Percentiles rank a stretch among this genome's conserved stretches.
phyloP scores from a whole-genome alignment of 306 rosid genomes.

The Prunus mongolica region DNA sequence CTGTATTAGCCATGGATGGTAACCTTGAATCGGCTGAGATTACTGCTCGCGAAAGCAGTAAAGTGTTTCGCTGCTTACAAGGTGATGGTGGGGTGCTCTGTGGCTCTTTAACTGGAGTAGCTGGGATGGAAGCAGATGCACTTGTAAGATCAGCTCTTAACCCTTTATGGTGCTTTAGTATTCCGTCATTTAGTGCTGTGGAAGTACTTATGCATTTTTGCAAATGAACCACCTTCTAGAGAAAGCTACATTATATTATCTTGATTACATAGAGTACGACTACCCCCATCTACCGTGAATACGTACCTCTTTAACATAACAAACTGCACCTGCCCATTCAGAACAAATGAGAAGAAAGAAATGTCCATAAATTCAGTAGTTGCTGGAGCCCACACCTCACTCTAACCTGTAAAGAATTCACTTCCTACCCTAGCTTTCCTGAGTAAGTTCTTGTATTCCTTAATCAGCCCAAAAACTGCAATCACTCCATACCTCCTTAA shows the following conservation, averaged over 20 bases:
- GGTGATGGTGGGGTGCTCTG: conserved; percentile 99
- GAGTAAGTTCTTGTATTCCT: not conserved
- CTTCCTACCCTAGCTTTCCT: not conserved
- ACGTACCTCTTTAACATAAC: not conserved
- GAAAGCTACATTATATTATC: not conserved
- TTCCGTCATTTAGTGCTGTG: not conserved
- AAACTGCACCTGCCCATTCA: not conserved
- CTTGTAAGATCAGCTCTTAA: conserved; percentile 53
- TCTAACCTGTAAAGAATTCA: not conserved
- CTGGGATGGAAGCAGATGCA: conserved; percentile 99
- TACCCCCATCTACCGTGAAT: not conserved
- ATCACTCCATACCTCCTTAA: not conserved
- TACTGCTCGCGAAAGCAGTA: conserved; percentile 87
- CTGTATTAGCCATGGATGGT: conserved; percentile 90
- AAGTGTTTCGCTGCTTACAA: conserved; percentile 89
- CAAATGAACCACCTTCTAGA: not conserved
- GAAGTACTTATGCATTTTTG: not conserved
- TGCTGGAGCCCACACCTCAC: not conserved
- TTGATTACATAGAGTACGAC: not conserved
- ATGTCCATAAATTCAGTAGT: not conserved
- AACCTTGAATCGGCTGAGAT: conserved; percentile 86
- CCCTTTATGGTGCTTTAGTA: conserved; percentile 17
- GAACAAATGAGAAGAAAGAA: not conserved
- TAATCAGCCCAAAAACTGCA: not conserved
- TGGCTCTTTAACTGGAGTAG: conserved; percentile 94